Conservation (phyloP, 2,329 filamentous ascomycete genomes). For the Talaromyces piceae region DNA sequence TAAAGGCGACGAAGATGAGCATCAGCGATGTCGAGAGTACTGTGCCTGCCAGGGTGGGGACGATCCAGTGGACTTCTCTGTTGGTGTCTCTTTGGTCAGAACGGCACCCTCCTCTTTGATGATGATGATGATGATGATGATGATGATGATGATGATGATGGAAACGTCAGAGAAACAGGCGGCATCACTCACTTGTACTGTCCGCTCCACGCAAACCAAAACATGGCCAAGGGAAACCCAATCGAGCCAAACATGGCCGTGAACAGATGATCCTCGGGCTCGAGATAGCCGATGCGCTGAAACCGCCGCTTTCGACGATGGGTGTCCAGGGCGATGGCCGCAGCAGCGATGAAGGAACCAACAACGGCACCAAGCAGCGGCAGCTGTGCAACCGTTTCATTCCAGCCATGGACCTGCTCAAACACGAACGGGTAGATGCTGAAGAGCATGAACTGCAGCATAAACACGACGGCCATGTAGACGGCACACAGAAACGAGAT, state of each 20-base stretch:
- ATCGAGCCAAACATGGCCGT: slow-evolving; percentile 19
- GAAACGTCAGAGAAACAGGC: no score
- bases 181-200: slow-evolving; percentile 19
- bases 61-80: slow-evolving; percentile 44
- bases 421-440: slow-evolving; percentile 44
- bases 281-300: slow-evolving; percentile 15
- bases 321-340: slow-evolving; percentile 29
- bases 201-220: slow-evolving; percentile 39
- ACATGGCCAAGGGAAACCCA: slow-evolving; percentile 31
- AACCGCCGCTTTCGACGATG: slow-evolving; percentile 35
- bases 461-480: not conserved
- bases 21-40: slow-evolving; percentile 36
- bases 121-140: no score
- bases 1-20: slow-evolving; percentile 46
- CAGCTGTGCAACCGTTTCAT: slow-evolving; percentile 46
- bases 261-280: slow-evolving; percentile 17
- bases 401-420: no score
- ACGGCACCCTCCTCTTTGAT: no score
- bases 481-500: not conserved
- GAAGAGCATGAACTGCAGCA: slow-evolving; percentile 6
- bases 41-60: slow-evolving; percentile 39
- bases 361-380: slow-evolving; percentile 40
- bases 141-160: no score
- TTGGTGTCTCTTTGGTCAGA: no score
- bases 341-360: slow-evolving; percentile 44